A percentile compares a stretch with the other conserved stretches of the same genome.
Evolutionary conservation across 768 basidiomycete genomes (phyloP).

Genomic region (Mycena metata): DNA sequence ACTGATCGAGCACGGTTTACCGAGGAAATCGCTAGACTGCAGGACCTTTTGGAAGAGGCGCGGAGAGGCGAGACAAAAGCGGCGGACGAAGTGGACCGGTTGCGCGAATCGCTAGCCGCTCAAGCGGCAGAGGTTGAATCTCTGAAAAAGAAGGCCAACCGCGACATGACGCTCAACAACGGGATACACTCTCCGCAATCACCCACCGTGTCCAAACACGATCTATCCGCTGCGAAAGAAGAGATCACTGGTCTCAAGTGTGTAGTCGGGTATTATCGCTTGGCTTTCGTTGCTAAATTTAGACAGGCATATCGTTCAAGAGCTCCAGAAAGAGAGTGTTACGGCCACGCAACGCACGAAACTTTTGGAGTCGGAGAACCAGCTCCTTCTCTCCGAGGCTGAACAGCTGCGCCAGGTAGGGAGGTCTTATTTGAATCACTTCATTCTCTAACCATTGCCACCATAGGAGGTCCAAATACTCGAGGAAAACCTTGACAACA

Average conservation of each 20-base stretch:
- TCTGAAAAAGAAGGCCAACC: slow-evolving; percentile 70
- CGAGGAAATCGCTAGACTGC: slow-evolving; percentile 69
- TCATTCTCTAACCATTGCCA: slow-evolving; percentile 12
- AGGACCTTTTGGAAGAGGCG: slow-evolving; percentile 60
- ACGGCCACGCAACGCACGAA: slow-evolving; percentile 73
- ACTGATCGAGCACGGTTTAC: slow-evolving; percentile 65
- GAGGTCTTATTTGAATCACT: not conserved
- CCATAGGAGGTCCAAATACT: slow-evolving; percentile 79
- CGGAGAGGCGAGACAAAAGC: slow-evolving; percentile 43
- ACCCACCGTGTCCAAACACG: slow-evolving; percentile 63
- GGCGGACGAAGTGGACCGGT: slow-evolving; percentile 40
- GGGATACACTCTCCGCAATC: slow-evolving; percentile 50
- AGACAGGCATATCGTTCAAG: slow-evolving; percentile 87
- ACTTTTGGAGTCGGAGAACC: slow-evolving; percentile 83
- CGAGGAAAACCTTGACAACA: slow-evolving; percentile 81
- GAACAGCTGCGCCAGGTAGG: slow-evolving; percentile 81
- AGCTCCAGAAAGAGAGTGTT: slow-evolving; percentile 86
- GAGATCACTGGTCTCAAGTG: slow-evolving; percentile 91
- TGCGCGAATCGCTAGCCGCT: slow-evolving; percentile 49
- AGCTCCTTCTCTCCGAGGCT: slow-evolving; percentile 72
- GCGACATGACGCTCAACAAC: slow-evolving; percentile 65
- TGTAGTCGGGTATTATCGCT: slow-evolving; percentile 36
- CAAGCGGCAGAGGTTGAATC: slow-evolving; percentile 67
- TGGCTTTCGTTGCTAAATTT: not conserved
- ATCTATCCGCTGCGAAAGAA: slow-evolving; percentile 63